These are phyloP conservation scores for Leccinellum luteum DNA, from an alignment of 768 basidiomycete species.

Conservation along the genomic window DNA sequence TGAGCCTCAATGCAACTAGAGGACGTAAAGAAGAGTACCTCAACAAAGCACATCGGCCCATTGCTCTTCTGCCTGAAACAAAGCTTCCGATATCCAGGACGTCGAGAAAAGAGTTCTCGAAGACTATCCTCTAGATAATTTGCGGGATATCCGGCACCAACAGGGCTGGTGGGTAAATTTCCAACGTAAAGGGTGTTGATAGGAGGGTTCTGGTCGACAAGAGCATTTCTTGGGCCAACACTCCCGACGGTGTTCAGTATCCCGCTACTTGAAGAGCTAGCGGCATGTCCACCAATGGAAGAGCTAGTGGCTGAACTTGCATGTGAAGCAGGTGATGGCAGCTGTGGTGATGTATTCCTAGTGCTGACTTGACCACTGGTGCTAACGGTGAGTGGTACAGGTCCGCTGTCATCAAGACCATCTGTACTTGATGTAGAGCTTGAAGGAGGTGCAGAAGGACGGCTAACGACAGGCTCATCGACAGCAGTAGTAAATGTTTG, in stretches of 20 bases:
- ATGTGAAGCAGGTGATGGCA: slow-evolving; percentile 74
- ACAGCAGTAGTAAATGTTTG: slow-evolving; percentile 21
- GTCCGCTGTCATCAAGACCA: slow-evolving; percentile 36
- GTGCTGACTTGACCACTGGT: slow-evolving; percentile 38
- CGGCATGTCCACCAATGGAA: slow-evolving; percentile 26
- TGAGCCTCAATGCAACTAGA: background rate
- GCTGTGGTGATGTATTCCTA: slow-evolving; percentile 57
- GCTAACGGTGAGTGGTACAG: slow-evolving; percentile 42
- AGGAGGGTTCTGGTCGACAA: slow-evolving; percentile 91
- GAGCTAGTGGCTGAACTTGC: slow-evolving; percentile 48
- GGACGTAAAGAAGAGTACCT: slow-evolving; percentile 49
- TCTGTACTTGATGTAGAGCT: slow-evolving; percentile 43
- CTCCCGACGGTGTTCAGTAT: slow-evolving; percentile 19
- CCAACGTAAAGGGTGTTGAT: slow-evolving; percentile 99
- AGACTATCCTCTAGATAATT: slow-evolving; percentile 87
- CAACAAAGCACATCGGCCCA: slow-evolving; percentile 99
- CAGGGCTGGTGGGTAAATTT: slow-evolving; percentile 82
- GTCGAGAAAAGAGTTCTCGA: slow-evolving; percentile 73
- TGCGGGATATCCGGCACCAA: slow-evolving; percentile 67
- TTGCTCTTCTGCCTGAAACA: slow-evolving; percentile 96
- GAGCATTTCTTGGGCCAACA: slow-evolving; percentile 35
- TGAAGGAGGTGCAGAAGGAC: slow-evolving; percentile 36
- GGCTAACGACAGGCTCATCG: slow-evolving; percentile 27
- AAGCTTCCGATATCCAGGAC: slow-evolving; percentile 85
- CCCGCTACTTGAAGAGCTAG: slow-evolving; percentile 32